A percentile compares a stretch with the other conserved stretches of the same genome.
Conservation (phyloP, 805 yeast genomes). For the Blastobotrys robertii region DNA sequence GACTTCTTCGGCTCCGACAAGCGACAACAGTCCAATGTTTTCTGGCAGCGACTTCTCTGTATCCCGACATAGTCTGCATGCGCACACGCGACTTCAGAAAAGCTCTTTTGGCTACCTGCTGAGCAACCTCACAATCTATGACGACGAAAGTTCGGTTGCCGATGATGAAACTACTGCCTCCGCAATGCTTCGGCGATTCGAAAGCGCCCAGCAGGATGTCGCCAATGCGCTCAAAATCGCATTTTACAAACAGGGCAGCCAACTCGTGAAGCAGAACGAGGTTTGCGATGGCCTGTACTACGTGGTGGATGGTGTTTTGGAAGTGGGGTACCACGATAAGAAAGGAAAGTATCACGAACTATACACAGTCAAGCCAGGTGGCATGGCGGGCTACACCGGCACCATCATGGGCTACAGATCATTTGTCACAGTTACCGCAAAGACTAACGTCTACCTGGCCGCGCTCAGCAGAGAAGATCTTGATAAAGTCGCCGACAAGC, state of each 20-base stretch:
- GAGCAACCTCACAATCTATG: not conserved
- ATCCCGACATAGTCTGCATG: not conserved
- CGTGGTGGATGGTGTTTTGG: conserved; percentile 68
- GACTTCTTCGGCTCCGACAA: conserved; percentile 8
- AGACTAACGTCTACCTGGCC: conserved; percentile 57
- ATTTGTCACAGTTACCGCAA: conserved; percentile 58
- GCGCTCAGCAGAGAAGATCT: conserved; percentile 53
- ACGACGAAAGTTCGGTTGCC: not conserved
- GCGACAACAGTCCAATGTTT: conserved; percentile 16
- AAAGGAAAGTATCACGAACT: conserved; percentile 23
- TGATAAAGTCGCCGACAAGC: conserved; percentile 61
- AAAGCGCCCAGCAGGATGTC: conserved; percentile 11
- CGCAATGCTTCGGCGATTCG: not conserved
- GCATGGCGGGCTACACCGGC: conserved; percentile 80
- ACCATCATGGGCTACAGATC: conserved; percentile 73
- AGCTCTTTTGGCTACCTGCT: conserved; percentile 4
- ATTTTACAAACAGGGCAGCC: conserved; percentile 42
- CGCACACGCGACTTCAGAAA: not conserved
- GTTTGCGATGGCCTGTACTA: conserved; percentile 68
- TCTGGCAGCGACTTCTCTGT: conserved; percentile 4
- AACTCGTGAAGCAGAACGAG: conserved; percentile 53
- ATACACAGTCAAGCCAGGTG: conserved; percentile 62
- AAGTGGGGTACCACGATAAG: conserved; percentile 42
- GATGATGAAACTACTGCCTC: not conserved
- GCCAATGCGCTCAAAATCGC: conserved; percentile 43